A percentile compares a stretch with the other conserved stretches of the same genome.
Evolutionary conservation across 2,329 filamentous ascomycete species (phyloP).

Genomic region (Beauveria sp.): DNA sequence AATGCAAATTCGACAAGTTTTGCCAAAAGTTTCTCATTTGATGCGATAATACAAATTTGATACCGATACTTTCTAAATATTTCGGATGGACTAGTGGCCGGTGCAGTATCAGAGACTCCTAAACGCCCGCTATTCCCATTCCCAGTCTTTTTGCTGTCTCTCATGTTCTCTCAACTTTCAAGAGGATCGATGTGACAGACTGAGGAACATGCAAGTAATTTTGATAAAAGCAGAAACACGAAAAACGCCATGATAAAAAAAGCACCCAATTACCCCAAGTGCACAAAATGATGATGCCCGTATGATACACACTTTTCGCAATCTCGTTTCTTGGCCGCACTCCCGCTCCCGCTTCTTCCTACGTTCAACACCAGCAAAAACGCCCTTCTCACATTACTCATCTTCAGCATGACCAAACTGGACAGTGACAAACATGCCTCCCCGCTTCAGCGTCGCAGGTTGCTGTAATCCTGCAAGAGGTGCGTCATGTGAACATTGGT

Average conservation of each 20-base stretch:
- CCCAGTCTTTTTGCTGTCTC: background rate
- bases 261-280: background rate
- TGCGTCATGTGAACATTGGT: slow-evolving; percentile 84
- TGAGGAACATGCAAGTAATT: background rate
- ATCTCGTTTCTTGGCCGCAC: background rate
- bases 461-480: slow-evolving; percentile 66
- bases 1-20: no score
- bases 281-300: background rate
- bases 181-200: background rate
- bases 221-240: background rate
- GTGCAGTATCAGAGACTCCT: background rate
- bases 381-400: no score
- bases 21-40: no score
- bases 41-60: no score
- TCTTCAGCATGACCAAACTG: background rate
- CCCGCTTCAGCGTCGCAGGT: slow-evolving; percentile 32
- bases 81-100: background rate
- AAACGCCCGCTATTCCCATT: background rate
- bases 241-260: background rate
- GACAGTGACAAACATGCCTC: background rate
- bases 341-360: background rate
- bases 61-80: background rate
- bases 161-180: background rate
- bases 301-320: background rate
- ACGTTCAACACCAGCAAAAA: no score